Base-by-base conservation (phyloP, 2,329 filamentous ascomycete genomes). In the Cordyceps fumosorosea region DNA sequence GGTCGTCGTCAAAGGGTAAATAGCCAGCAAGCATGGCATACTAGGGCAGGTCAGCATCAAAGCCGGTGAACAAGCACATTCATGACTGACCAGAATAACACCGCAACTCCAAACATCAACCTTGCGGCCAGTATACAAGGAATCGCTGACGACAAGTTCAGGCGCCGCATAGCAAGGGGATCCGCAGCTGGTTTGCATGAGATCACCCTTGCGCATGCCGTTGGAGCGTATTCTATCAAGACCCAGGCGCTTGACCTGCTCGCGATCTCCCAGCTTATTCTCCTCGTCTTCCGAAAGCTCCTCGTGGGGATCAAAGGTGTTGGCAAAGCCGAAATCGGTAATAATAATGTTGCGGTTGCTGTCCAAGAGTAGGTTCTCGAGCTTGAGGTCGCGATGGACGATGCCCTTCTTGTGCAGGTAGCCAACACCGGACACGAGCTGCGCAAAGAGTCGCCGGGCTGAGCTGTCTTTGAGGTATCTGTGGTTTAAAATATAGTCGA, bases 41-140 rank as follows among this genome's bases (percentile, higher is more conserved):
- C 93, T 98, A 20, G 12, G 2, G 6, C 3, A 44, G 40, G 44
- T 66, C 59, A 66, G 63, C 58, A 60, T 32, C 26, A 14, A 5
- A 5, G 3, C 26, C 8, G 18, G 10, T 16, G 22, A 14, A 5
- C 16, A 8, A 18, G 40, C 60, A 22, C 6, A 12, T 22, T 2
- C n/a, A n/a, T 2, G 34, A 81, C 91, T 77, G 83, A 97, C 93
- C 83, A 99, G 75, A 71, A 99, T 99, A 45, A 99, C 95, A 77
- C 95, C 95, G 73, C 95, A 99, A 75, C 95, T 98, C 95, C 95
- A 99, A 42, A 99, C 95, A 72, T 99, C 95, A 29, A 99, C 95
- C 76, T 99, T 99, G 58, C 93, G 87, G 53, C 95, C 95, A 2
- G 95, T 99, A 76, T 99, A 99, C 8, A 99, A 79, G 18, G 93